phyloP scores from a whole-genome alignment of 1,284 basidiomycete species.

The Apiotrichum siamense region DNA sequence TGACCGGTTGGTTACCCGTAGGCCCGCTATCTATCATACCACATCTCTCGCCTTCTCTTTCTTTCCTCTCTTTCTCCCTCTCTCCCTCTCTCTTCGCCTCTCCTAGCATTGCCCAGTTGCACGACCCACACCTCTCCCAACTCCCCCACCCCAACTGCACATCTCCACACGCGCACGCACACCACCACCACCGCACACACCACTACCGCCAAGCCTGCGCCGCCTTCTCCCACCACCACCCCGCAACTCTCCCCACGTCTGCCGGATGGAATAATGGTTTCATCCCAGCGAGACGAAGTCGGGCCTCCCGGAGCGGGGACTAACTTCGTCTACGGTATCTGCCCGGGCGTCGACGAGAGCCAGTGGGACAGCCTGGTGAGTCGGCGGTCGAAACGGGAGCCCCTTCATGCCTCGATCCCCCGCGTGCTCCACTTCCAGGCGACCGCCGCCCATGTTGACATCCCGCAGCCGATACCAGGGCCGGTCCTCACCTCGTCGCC shows the following conservation, averaged over 20 bases:
- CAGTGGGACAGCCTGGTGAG: constrained; percentile 19
- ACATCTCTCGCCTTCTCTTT: too few relatives aligned
- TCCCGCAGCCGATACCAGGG: constrained; percentile 12
- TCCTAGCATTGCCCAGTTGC: too few relatives aligned
- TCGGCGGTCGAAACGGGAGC: neutral
- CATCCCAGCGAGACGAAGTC: constrained; percentile 20
- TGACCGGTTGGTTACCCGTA: too few relatives aligned
- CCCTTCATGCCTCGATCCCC: neutral
- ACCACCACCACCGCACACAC: neutral
- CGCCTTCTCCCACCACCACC: neutral
- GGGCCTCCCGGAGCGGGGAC: constrained; percentile 36
- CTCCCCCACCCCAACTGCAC: too few relatives aligned
- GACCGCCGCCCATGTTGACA: neutral
- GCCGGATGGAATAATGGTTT: constrained; percentile 9
- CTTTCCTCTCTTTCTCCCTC: too few relatives aligned
- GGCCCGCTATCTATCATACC: too few relatives aligned
- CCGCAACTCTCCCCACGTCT: neutral
- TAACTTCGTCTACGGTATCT: constrained; percentile 27
- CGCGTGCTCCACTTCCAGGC: neutral
- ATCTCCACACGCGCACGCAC: too few relatives aligned
- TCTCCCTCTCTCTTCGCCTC: too few relatives aligned
- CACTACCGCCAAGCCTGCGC: neutral
- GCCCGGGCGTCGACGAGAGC: neutral
- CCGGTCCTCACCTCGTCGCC: constrained; percentile 24
- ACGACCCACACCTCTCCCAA: too few relatives aligned